phyloP scores from a whole-genome alignment of 2,329 filamentous ascomycete genomes.

The Iodosphaeria phyllophila region DNA sequence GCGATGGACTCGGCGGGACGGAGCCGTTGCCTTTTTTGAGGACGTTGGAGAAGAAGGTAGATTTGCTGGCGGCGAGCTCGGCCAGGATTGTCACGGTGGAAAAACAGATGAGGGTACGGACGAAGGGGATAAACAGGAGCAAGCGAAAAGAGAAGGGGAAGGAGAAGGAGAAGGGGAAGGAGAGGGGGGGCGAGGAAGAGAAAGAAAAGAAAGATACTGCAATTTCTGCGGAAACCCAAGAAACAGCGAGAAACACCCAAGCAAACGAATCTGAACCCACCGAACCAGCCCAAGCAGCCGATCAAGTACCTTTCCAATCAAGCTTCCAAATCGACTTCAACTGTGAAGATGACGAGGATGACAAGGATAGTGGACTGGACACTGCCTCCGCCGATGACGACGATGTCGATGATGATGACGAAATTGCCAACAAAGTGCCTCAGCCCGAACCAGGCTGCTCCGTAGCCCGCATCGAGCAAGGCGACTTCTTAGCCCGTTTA shows the following conservation, averaged over 20 bases:
- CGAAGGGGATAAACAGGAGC: not conserved
- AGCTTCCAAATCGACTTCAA: not conserved
- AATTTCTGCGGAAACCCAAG: too few species aligned
- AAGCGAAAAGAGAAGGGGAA: too few species aligned
- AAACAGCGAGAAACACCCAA: too few species aligned
- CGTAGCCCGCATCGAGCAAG: conserved; percentile 19
- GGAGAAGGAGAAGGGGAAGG: too few species aligned
- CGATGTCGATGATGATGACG: conserved; percentile 11
- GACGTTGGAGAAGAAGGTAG: conserved; percentile 1
- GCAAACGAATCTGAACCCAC: too few species aligned
- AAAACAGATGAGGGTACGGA: conserved; percentile 1
- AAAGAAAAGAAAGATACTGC: too few species aligned
- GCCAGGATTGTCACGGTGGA: conserved; percentile 1
- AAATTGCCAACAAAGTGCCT: conserved; percentile 19
- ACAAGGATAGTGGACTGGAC: too few species aligned
- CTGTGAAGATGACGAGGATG: conserved; percentile 4
- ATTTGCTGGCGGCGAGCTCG: conserved; percentile 2
- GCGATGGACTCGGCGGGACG: too few species aligned
- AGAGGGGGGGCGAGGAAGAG: too few species aligned
- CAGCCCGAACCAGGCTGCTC: conserved; percentile 27
- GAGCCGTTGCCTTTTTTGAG: not conserved
- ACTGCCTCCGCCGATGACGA: conserved; percentile 7
- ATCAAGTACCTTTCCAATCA: conserved; percentile 8
- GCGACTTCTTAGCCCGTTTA: conserved; percentile 42
- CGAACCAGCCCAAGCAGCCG: too few species aligned